Evolutionary conservation across 441 rosid genomes (phyloP), one percentile per base, ranked within the genome.

Genomic region (Pelargonium myrrhifolium): DNA sequence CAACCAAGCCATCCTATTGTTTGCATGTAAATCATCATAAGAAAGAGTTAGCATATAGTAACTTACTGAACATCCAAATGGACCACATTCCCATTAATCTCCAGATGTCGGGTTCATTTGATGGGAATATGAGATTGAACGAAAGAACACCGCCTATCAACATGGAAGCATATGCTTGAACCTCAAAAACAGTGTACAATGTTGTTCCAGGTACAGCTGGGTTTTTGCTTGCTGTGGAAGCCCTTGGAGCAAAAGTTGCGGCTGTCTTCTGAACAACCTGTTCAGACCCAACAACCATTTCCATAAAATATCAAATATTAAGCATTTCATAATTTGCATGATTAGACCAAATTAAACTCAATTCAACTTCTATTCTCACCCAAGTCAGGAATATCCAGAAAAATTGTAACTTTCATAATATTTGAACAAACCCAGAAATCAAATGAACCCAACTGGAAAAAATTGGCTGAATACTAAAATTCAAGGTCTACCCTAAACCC

Each of bases 51-150:
- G 26, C 26, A 67, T 39, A 8, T 20, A 56, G 12, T 0, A 61
- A 84, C 97, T 83, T 79, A 90, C 98, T 88, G 85, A 94, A 94
- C 97, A 91, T 89, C 99, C 99, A 89, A 71, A 93, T 89, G 40
- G 97, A 93, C 99, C 97, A 93, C 99, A 93, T 94, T 28, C 99
- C 99, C 92, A 91, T 91, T 64, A 93, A 77, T 79, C 99, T 91
- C 97, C 97, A 91, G 10, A 93, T 65, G 73, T 93, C 97, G 6
- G 96, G 99, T 69, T 90, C 90, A 69, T 84, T 82, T 8, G 97
- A 89, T 65, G 97, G 97, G 76, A 89, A 89, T 21, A 91, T 73
- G 70, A 93, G 89, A 72, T 90, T 90, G 86, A 85, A 93, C 64
- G 97, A 88, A 22, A 90, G 86, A 56, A 80, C 90, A 45, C 97